phyloP scores from a whole-genome alignment of 2,329 filamentous ascomycete genomes.

The Pseudogymnoascus sp. region DNA sequence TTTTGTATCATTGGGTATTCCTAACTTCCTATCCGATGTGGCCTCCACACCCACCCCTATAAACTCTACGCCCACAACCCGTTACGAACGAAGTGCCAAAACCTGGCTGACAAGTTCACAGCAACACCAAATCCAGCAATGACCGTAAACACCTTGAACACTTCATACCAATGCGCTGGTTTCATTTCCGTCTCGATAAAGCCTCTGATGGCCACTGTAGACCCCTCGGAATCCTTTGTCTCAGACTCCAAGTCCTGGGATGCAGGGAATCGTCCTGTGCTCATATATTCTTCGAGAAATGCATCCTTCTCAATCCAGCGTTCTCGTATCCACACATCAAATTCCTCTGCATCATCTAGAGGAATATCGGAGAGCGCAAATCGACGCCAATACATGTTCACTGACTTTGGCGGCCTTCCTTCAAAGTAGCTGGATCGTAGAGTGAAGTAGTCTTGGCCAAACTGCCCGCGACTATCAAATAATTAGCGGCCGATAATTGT shows the following conservation, averaged over 20 bases:
- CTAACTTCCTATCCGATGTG: not conserved
- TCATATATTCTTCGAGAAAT: constrained; percentile 73
- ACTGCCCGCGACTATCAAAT: constrained; percentile 52
- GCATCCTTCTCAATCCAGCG: constrained; percentile 91
- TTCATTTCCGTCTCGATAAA: constrained; percentile 30
- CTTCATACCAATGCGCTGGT: constrained; percentile 25
- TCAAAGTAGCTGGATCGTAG: constrained; percentile 81
- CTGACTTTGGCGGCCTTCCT: constrained; percentile 82
- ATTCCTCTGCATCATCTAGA: constrained; percentile 62
- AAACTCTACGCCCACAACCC: constrained; percentile 1
- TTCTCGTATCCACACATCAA: constrained; percentile 77
- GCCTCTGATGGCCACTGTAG: constrained; percentile 13
- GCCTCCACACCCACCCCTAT: not conserved
- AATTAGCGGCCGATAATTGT: constrained; percentile 11
- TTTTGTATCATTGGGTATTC: not conserved
- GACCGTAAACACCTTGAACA: constrained; percentile 27
- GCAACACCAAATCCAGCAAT: constrained; percentile 23
- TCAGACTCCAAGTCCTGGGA: constrained; percentile 15
- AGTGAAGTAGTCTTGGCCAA: constrained; percentile 86
- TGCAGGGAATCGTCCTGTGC: constrained; percentile 68
- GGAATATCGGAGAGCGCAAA: constrained; percentile 78
- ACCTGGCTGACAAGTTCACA: constrained; percentile 18
- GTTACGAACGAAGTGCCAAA: constrained; percentile 9
- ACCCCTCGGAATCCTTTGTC: constrained; percentile 12
- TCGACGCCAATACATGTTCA: constrained; percentile 93